These are phyloP conservation scores for Sicyos baderoa DNA, from an alignment of 306 rosid genomes.

Conservation along the genomic window DNA sequence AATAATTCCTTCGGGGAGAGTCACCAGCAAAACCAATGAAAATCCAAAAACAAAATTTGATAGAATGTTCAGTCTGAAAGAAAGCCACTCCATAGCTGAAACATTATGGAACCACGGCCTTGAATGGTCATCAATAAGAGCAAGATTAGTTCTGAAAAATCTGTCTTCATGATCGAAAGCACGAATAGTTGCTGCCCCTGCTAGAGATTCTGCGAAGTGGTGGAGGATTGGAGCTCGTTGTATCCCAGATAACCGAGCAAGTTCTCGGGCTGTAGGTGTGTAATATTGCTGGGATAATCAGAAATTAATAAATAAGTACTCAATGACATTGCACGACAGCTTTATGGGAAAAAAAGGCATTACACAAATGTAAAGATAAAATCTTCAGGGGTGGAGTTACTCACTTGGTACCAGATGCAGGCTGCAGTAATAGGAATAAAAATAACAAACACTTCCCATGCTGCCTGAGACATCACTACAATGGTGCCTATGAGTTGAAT, in stretches of 20 bases:
- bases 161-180: slow-evolving; percentile 82
- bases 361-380: background rate
- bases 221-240: slow-evolving; percentile 82
- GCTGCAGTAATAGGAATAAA: slow-evolving; percentile 73
- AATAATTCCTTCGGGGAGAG: slow-evolving; percentile 82
- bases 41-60: slow-evolving; percentile 91
- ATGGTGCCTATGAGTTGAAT: slow-evolving; percentile 77
- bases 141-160: slow-evolving; percentile 52
- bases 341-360: background rate
- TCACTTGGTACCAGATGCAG: slow-evolving; percentile 96
- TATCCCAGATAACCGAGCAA: slow-evolving; percentile 80
- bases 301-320: background rate
- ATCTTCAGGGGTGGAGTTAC: slow-evolving; percentile 20
- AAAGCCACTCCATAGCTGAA: slow-evolving; percentile 97
- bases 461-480: slow-evolving; percentile 93
- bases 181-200: slow-evolving; percentile 82
- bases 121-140: slow-evolving; percentile 62
- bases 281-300: slow-evolving; percentile 59
- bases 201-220: slow-evolving; percentile 81
- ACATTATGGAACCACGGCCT: slow-evolving; percentile 92
- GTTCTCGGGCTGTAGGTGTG: slow-evolving; percentile 88
- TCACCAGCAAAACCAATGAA: slow-evolving; percentile 68
- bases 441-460: slow-evolving; percentile 90
- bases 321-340: background rate
- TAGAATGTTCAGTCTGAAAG: slow-evolving; percentile 73